These are phyloP conservation scores for Fibroporia radiculosa DNA, from an alignment of 768 basidiomycete species.

Conservation along the genomic window DNA sequence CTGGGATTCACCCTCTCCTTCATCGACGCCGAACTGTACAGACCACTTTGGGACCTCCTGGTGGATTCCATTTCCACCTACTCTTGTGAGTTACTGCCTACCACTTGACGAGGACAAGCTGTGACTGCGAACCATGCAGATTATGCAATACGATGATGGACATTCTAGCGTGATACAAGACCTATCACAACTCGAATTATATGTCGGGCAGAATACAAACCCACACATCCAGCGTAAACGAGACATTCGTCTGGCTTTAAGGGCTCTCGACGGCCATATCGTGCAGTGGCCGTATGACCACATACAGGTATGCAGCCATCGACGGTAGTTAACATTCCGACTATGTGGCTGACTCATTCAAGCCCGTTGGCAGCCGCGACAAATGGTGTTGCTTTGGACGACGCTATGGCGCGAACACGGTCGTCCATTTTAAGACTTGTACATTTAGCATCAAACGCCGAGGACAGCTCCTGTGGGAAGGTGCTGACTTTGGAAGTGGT, in stretches of 20 bases:
- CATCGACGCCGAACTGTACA: slow-evolving; percentile 27
- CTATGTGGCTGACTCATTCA: neutral
- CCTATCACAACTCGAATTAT: slow-evolving; percentile 44
- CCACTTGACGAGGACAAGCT: neutral
- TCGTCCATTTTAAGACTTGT: slow-evolving; percentile 38
- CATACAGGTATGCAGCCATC: slow-evolving; percentile 35
- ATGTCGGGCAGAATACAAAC: slow-evolving; percentile 55
- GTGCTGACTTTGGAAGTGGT: slow-evolving; percentile 56
- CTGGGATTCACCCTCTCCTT: slow-evolving; percentile 41
- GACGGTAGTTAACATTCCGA: neutral
- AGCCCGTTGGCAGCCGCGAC: slow-evolving; percentile 42
- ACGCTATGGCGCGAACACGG: slow-evolving; percentile 44
- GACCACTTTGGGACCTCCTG: slow-evolving; percentile 70
- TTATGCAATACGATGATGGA: slow-evolving; percentile 64
- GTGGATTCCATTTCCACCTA: slow-evolving; percentile 76
- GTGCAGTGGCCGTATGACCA: slow-evolving; percentile 62
- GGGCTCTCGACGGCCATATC: slow-evolving; percentile 55
- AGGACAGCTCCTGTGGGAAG: slow-evolving; percentile 45
- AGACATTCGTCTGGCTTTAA: slow-evolving; percentile 52
- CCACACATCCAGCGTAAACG: slow-evolving; percentile 40
- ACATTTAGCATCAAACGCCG: slow-evolving; percentile 43
- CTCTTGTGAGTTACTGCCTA: slow-evolving; percentile 36
- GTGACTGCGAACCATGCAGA: slow-evolving; percentile 25
- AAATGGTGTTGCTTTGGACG: slow-evolving; percentile 36
- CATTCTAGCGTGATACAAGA: slow-evolving; percentile 39